Percentiles rank a stretch among this genome's conserved stretches.
Evolutionary conservation across 768 basidiomycete genomes (phyloP).

Genomic region (Mrakia blollopis): DNA sequence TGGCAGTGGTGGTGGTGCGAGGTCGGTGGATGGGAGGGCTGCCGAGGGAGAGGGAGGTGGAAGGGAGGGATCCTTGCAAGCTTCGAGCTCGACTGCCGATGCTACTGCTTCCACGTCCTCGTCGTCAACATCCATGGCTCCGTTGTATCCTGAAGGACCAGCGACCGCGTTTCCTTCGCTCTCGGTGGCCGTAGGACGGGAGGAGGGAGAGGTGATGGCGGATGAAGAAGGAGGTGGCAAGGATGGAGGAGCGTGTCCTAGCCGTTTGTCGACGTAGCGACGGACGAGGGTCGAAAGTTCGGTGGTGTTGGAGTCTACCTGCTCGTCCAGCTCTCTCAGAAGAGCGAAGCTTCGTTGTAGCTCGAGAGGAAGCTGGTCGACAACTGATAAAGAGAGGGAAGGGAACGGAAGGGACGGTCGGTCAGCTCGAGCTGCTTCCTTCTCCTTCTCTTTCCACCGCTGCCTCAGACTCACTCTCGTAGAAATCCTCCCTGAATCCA

Average conservation of each 20-base stretch:
- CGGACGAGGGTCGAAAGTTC: constrained; percentile 1
- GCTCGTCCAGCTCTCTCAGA: constrained; percentile 44
- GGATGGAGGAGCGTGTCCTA: neutral
- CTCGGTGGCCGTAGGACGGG: constrained; percentile 27
- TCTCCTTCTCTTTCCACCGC: neutral
- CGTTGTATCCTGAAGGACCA: constrained; percentile 14
- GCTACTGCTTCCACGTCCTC: neutral
- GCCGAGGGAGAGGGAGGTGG: neutral
- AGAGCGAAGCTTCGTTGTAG: constrained; percentile 44
- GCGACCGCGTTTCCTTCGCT: neutral
- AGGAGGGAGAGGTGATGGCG: neutral
- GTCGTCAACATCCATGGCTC: neutral
- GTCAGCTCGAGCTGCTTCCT: constrained; percentile 4
- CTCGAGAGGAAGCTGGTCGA: constrained; percentile 45
- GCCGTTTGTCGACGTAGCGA: neutral
- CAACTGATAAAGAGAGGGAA: constrained; percentile 28
- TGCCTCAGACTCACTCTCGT: constrained; percentile 9
- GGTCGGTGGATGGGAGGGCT: neutral
- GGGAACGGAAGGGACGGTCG: neutral
- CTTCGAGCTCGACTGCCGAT: neutral
- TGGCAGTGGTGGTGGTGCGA: neutral
- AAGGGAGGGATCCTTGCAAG: neutral
- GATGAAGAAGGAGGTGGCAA: neutral
- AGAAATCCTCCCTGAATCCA: constrained; percentile 15
- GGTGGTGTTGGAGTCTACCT: constrained; percentile 37